Evolutionary conservation across 1,284 basidiomycete genomes (phyloP), one percentile per base, ranked within the genome.

Genomic region (Moesziomyces sp.): DNA sequence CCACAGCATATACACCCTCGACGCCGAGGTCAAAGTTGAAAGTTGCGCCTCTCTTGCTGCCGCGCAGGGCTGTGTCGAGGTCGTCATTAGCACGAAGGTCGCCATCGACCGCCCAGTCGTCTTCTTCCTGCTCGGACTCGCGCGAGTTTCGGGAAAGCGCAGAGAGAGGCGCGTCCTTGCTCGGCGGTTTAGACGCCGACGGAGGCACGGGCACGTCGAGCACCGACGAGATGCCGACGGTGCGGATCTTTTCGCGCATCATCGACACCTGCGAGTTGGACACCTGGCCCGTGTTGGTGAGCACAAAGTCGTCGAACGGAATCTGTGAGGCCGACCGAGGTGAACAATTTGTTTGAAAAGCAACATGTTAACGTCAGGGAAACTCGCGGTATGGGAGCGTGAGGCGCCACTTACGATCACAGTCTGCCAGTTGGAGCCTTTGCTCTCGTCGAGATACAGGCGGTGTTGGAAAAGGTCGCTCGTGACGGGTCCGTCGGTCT

Each of bases 381-480:
- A 8, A 8, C 21, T 23, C 9, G 52, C 7, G 8, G 19, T 6
- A 21, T 1, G n/a, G 19, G 7, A 1, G 3, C 10, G 24, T 9
- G 1, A 16, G 24, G 21, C 53, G 3, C 49, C 2, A 58, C 90
- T 80, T 74, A 93, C 93, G 75, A 91, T 90, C 11, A 95, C 85
- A 77, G 93, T 91, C 83, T 94, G 92, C 93, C 94, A 96, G 11
- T 87, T 86, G 51, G 77, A 55, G 18, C 90, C 90, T 56, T 92
- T 90, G 23, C 87, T 86, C 52, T 88, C 87, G 58, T 88, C 86
- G 83, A 94, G 92, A 84, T 89, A 92, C 40, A 96, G 86, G 40
- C 92, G 88, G 79, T 96, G 93, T 80, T 95, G 94, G 90, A 93
- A 96, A 21, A 96, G 86, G 84, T 94, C 93, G 38, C 85, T 86